Percentiles rank a stretch among this genome's conserved stretches.
phyloP scores from a whole-genome alignment of 2,329 filamentous ascomycete species.

The Colletotrichum higginsianum region DNA sequence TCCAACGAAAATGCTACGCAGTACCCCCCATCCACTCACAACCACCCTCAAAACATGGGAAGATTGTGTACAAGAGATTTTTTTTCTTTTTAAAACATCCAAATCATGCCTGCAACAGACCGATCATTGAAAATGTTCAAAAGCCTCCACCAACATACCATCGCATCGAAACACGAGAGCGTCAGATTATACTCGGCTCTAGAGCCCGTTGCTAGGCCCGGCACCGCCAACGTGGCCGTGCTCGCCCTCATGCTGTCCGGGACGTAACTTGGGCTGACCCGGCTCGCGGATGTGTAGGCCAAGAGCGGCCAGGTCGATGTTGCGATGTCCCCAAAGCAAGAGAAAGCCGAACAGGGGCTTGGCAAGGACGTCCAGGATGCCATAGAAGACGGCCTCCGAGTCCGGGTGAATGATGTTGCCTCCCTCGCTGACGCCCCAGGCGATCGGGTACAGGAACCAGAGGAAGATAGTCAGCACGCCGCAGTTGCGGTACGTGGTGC shows the following conservation, averaged over 20 bases:
- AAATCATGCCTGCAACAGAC: neutral
- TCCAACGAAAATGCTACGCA: neutral
- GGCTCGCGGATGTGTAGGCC: slow-evolving; percentile 61
- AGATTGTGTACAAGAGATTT: neutral
- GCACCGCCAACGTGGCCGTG: slow-evolving; percentile 32
- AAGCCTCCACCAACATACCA: neutral
- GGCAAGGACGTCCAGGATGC: slow-evolving; percentile 74
- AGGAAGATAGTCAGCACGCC: slow-evolving; percentile 72
- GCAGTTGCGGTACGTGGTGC: slow-evolving; percentile 67
- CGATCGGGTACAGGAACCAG: slow-evolving; percentile 76
- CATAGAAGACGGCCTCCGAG: slow-evolving; percentile 78
- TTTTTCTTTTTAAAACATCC: neutral
- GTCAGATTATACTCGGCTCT: too few relatives aligned
- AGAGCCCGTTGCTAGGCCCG: slow-evolving; percentile 13
- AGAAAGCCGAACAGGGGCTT: slow-evolving; percentile 75
- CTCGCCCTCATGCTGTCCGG: slow-evolving; percentile 29
- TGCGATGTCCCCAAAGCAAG: slow-evolving; percentile 74
- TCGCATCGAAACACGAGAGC: too few relatives aligned
- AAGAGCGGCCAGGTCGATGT: slow-evolving; percentile 70
- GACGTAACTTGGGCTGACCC: slow-evolving; percentile 16
- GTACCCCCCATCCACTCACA: too few relatives aligned
- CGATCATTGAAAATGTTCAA: neutral
- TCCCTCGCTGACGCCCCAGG: slow-evolving; percentile 75
- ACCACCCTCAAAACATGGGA: neutral
- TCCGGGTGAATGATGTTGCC: slow-evolving; percentile 77